Percentiles rank a stretch among this genome's conserved stretches.
Conservation (phyloP, 257 asterid species). For the Nicotiana sylvestris region DNA sequence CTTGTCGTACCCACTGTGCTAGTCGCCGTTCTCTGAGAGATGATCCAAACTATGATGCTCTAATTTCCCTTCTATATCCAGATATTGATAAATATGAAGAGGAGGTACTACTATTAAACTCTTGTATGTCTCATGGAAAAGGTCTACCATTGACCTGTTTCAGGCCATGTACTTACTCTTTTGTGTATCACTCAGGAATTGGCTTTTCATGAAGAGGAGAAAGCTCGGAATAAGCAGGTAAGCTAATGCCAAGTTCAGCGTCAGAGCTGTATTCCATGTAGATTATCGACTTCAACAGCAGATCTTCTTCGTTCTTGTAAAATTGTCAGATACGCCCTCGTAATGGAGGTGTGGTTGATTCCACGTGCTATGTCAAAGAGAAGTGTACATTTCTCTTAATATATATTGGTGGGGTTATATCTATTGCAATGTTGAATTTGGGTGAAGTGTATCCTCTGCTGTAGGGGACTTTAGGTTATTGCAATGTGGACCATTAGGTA, state of each 20-base stretch:
- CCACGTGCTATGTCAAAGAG: neutral
- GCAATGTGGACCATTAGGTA: neutral
- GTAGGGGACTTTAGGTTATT: neutral
- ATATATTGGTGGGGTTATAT: neutral
- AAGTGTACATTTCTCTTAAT: neutral
- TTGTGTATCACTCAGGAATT: conserved; percentile 49
- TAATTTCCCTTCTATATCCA: conserved; percentile 81
- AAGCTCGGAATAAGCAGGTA: conserved; percentile 92
- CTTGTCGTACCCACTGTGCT: conserved; percentile 99
- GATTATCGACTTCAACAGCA: conserved; percentile 3
- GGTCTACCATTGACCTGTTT: conserved; percentile 4
- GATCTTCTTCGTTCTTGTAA: neutral
- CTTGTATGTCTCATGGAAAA: neutral
- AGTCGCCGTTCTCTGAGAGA: conserved; percentile 99
- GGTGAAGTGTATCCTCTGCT: neutral
- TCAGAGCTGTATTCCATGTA: neutral
- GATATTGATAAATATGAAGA: conserved; percentile 94
- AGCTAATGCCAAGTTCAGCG: neutral
- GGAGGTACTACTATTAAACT: conserved; percentile 54
- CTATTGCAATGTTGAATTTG: neutral
- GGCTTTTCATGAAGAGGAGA: conserved; percentile 94
- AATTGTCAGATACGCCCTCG: neutral
- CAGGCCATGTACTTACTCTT: conserved; percentile 1
- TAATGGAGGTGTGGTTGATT: neutral
- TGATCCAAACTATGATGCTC: conserved; percentile 96